A percentile compares a stretch with the other conserved stretches of the same genome.
Conservation (phyloP, 495 filamentous ascomycete genomes). For the Xylaria palmicola region DNA sequence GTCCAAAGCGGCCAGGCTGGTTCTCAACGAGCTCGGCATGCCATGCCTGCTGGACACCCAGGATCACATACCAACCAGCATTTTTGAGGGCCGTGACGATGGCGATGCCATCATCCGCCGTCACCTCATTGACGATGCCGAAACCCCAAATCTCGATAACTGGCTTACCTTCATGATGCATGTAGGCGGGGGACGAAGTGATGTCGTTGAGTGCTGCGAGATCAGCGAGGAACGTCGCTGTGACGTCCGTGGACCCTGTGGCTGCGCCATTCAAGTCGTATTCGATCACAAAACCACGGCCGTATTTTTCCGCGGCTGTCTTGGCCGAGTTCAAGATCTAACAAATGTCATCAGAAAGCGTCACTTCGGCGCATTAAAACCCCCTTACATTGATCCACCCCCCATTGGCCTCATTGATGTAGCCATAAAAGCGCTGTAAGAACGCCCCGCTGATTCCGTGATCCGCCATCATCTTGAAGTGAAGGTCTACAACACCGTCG, state of each 20-base stretch:
- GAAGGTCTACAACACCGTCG: constrained; percentile 33
- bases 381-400: constrained; percentile 27
- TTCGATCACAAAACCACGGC: constrained; percentile 31
- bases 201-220: constrained; percentile 22
- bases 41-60: constrained; percentile 29
- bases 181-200: constrained; percentile 30
- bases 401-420: constrained; percentile 29
- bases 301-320: constrained; percentile 32
- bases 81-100: constrained; percentile 30
- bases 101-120: constrained; percentile 25
- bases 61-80: constrained; percentile 29
- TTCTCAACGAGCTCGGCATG: constrained; percentile 26
- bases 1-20: constrained; percentile 21
- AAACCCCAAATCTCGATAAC: constrained; percentile 35
- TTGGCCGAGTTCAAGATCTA: constrained; percentile 27
- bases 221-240: constrained; percentile 23
- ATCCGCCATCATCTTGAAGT: constrained; percentile 34
- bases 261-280: constrained; percentile 30
- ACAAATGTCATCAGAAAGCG: not conserved
- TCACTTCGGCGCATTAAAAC: not conserved
- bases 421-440: constrained; percentile 32
- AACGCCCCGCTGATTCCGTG: constrained; percentile 34
- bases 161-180: constrained; percentile 33
- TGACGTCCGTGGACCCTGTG: constrained; percentile 22
- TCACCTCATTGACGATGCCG: constrained; percentile 23